phyloP scores from a whole-genome alignment of 805 yeast genomes.

The Cyberlindnera petersonii region DNA sequence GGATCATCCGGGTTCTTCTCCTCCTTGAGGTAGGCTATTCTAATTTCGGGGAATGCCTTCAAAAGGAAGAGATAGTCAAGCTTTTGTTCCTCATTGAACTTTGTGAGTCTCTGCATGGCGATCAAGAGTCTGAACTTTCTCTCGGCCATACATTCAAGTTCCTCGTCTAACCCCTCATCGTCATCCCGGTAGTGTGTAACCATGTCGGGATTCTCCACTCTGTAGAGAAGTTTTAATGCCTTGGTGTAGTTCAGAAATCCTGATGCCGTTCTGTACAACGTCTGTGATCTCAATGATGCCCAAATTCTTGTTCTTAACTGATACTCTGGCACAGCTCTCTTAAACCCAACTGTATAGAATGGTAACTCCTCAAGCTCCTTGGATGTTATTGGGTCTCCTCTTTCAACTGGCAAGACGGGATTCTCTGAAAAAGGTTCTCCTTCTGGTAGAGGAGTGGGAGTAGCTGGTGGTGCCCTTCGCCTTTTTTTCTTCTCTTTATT shows the following conservation, averaged over 20 bases:
- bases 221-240: constrained; percentile 66
- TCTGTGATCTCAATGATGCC: constrained; percentile 83
- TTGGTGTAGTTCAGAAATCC: constrained; percentile 78
- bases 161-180: constrained; percentile 57
- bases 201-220: constrained; percentile 60
- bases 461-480: constrained; percentile 4
- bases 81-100: constrained; percentile 60
- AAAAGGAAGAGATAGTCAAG: constrained; percentile 65
- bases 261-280: constrained; percentile 75
- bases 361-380: constrained; percentile 51
- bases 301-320: constrained; percentile 74
- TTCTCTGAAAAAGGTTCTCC: constrained; percentile 1
- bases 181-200: constrained; percentile 40
- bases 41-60: constrained; percentile 66
- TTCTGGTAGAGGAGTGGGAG: constrained; percentile 11
- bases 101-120: constrained; percentile 81
- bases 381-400: neutral
- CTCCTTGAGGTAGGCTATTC: constrained; percentile 52
- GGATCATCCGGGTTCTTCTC: constrained; percentile 30
- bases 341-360: constrained; percentile 68
- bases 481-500: neutral
- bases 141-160: constrained; percentile 66
- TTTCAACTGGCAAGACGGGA: constrained; percentile 16
- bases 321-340: constrained; percentile 57
- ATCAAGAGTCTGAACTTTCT: constrained; percentile 78